phyloP scores from a whole-genome alignment of 2,329 filamentous ascomycete species.

The Mycogone perniciosa region DNA sequence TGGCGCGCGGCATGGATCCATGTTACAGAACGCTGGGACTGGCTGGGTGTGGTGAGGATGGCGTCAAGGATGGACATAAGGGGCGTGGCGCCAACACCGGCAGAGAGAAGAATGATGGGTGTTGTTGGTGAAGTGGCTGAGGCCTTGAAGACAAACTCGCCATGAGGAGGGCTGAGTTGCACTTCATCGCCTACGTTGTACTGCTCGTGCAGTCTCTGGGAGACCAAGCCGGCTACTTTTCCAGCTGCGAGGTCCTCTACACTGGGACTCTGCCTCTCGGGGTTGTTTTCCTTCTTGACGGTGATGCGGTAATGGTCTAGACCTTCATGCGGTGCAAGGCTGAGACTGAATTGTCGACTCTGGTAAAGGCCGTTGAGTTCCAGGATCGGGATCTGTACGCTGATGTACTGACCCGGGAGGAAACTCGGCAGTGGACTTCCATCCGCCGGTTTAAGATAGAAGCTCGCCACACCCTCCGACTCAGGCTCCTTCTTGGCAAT shows the following conservation, averaged over 20 bases:
- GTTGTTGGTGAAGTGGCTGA: constrained; percentile 34
- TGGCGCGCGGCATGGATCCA: constrained; percentile 58
- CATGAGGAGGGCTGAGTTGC: constrained; percentile 49
- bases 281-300: constrained; percentile 58
- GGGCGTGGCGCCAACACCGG: constrained; percentile 62
- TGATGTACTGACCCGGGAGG: constrained; percentile 68
- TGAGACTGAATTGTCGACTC: constrained; percentile 69
- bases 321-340: constrained; percentile 44
- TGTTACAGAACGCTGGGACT: constrained; percentile 41
- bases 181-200: constrained; percentile 46
- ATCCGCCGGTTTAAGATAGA: constrained; percentile 62
- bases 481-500: constrained; percentile 58
- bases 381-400: constrained; percentile 55
- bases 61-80: constrained; percentile 59
- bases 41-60: constrained; percentile 27
- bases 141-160: constrained; percentile 55
- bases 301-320: constrained; percentile 64
- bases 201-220: constrained; percentile 45
- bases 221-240: constrained; percentile 42
- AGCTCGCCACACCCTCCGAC: constrained; percentile 55
- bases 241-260: constrained; percentile 28
- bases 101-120: constrained; percentile 60
- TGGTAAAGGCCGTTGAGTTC: constrained; percentile 54
- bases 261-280: constrained; percentile 17
- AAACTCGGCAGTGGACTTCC: constrained; percentile 50